Evolutionary conservation across 345 rosid species (phyloP), one percentile per base, ranked within the genome.

Genomic region (Camelina sativa): DNA sequence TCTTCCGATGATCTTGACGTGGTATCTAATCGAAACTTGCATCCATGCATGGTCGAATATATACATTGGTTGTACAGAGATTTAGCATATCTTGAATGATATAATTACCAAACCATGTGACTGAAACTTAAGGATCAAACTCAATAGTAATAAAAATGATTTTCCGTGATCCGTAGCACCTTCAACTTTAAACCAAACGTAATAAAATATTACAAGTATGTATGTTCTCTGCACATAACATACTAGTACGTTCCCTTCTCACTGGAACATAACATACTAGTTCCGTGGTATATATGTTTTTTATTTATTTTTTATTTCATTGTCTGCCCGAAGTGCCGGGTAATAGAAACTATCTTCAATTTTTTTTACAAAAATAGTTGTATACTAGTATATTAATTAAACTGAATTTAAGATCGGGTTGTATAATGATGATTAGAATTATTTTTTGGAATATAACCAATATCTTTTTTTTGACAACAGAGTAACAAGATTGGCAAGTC

Each of bases 41-140:
- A 2, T 9, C 55, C 55, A 51, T 9, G 6, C 28, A 51, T 9
- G 12, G 55, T 51, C 28, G 6, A 19, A 51, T 1, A 51, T 9
- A 4, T 1, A 51, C 20, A 4, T 1, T 51, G 55, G 55, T 20
- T 51, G 55, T 51, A 51, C 54, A 37, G 48, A 54, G 37, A 69
- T 32, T 57, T 32, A 61, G 32, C 46, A 62, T 72, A 72, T 72
- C 35, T 51, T 72, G 76, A 72, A 8, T 62, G 52, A 25, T 16
- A 22, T 7, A 32, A 15, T 56, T 57, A 20, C 15, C 12, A 53
- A 46, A 20, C 58, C n/a, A 55, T 74, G 72, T 57, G 71, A 65
- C 0, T 43, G 47, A 22, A 22, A 28, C 15, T 54, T 55, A 4
- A 28, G 46, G 6, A 64, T 55, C 15, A 19, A 30, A 30, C 37